Evolutionary conservation across 2,329 filamentous ascomycete genomes (phyloP).

Genomic region (Tolypocladium ovalisporum): DNA sequence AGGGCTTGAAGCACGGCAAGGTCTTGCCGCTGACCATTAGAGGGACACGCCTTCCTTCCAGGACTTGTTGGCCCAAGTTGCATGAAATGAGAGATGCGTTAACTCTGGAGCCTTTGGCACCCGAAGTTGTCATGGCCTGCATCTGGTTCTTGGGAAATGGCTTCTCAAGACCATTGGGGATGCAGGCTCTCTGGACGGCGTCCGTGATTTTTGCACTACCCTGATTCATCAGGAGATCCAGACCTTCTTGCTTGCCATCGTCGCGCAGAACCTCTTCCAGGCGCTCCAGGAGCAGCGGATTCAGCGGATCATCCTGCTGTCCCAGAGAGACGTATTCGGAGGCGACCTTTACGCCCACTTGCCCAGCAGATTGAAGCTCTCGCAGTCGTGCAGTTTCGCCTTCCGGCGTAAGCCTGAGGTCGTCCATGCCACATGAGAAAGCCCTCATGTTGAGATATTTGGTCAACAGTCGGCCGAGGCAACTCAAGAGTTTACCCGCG

Average conservation of each 20-base stretch:
- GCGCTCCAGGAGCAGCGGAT: slow-evolving; percentile 63
- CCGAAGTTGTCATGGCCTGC: slow-evolving; percentile 96
- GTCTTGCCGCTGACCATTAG: slow-evolving; percentile 98
- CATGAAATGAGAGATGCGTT: slow-evolving; percentile 98
- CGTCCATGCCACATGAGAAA: slow-evolving; percentile 95
- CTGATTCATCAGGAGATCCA: slow-evolving; percentile 81
- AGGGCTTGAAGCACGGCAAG: slow-evolving; percentile 85
- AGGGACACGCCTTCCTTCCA: slow-evolving; percentile 90
- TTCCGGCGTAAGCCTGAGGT: slow-evolving; percentile 71
- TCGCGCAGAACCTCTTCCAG: slow-evolving; percentile 86
- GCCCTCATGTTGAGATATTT: slow-evolving; percentile 86
- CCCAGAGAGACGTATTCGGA: slow-evolving; percentile 80
- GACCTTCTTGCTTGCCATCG: slow-evolving; percentile 76
- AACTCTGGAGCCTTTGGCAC: slow-evolving; percentile 84
- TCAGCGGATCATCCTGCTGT: slow-evolving; percentile 48
- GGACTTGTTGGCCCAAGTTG: slow-evolving; percentile 90
- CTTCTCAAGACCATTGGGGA: slow-evolving; percentile 77
- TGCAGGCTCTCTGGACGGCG: slow-evolving; percentile 64
- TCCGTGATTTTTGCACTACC: slow-evolving; percentile 62
- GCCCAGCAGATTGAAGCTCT: slow-evolving; percentile 55
- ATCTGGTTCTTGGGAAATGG: slow-evolving; percentile 95
- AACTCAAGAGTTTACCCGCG: slow-evolving; percentile 80
- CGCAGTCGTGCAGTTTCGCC: slow-evolving; percentile 64
- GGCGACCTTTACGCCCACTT: slow-evolving; percentile 68
- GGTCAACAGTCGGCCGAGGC: slow-evolving; percentile 80